A percentile compares a stretch with the other conserved stretches of the same genome.
phyloP scores from a whole-genome alignment of 2,329 filamentous ascomycete species.

The Harringtonia aguacate region DNA sequence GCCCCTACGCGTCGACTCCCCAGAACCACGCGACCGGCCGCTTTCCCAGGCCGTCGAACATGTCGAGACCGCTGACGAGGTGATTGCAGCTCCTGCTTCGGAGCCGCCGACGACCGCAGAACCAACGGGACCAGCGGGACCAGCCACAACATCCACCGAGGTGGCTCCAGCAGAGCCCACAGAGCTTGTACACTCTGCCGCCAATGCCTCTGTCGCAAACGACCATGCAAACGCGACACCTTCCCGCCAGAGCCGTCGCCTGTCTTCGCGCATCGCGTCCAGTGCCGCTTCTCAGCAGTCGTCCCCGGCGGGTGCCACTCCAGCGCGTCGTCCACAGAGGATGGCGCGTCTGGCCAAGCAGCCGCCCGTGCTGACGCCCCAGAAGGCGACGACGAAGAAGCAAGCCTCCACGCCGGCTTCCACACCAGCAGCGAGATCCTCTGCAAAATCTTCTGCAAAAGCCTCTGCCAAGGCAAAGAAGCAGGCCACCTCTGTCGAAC shows the following conservation, averaged over 20 bases:
- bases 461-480: not conserved
- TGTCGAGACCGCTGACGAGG: too few relatives aligned
- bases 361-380: not conserved
- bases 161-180: too few relatives aligned
- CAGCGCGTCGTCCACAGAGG: slow-evolving; percentile 6
- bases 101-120: too few relatives aligned
- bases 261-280: not conserved
- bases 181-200: too few relatives aligned
- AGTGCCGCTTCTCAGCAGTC: not conserved
- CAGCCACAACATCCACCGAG: too few relatives aligned
- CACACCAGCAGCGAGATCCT: not conserved
- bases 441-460: not conserved
- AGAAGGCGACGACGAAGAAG: not conserved
- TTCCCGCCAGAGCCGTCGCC: not conserved
- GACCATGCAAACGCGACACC: not conserved
- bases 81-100: too few relatives aligned
- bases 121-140: too few relatives aligned
- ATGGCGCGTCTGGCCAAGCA: slow-evolving; percentile 5
- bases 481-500: not conserved
- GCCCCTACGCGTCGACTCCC: too few relatives aligned
- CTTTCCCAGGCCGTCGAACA: too few relatives aligned
- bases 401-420: not conserved
- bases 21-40: too few relatives aligned
- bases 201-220: too few relatives aligned
- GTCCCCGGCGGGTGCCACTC: not conserved